Evolutionary conservation across 192 early-diverging fungal genomes (phyloP).

Genomic region (Phlyctochytrium bullatum): DNA sequence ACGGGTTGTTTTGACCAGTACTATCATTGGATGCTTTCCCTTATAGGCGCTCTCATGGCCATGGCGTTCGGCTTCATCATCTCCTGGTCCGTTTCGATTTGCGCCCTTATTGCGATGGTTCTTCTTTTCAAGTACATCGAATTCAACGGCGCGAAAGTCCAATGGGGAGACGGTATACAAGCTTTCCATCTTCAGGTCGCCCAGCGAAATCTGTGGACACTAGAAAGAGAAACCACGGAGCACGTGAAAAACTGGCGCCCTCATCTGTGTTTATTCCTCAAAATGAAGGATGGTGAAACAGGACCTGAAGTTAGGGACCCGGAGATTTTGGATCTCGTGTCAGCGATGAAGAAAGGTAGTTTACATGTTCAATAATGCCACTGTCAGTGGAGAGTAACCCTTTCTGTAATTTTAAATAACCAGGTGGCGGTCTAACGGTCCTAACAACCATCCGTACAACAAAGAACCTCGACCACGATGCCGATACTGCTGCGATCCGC

Average conservation of each 20-base stretch:
- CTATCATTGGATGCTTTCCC: conserved; percentile 23
- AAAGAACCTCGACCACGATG: not conserved
- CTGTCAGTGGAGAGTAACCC: too few relatives aligned
- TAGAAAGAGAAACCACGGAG: conserved; percentile 8
- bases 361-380: too few relatives aligned
- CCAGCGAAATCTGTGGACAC: conserved; percentile 22
- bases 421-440: conserved; percentile 3
- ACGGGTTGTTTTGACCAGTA: not conserved
- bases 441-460: not conserved
- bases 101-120: conserved; percentile 5
- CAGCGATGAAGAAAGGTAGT: conserved; percentile 21
- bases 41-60: conserved; percentile 9
- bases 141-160: conserved; percentile 14
- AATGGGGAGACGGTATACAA: conserved; percentile 22
- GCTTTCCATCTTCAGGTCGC: conserved; percentile 15
- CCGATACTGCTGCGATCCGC: not conserved
- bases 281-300: conserved; percentile 13
- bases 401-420: too few relatives aligned
- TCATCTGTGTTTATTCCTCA: conserved; percentile 17
- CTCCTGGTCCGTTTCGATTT: conserved; percentile 6
- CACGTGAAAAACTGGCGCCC: conserved; percentile 23
- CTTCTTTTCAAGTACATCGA: conserved; percentile 15
- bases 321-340: conserved; percentile 20
- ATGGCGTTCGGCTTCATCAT: conserved; percentile 24
- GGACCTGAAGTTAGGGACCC: not conserved